Conservation (phyloP, 2,329 filamentous ascomycete species). For the Neoscytalidium dimidiatum region DNA sequence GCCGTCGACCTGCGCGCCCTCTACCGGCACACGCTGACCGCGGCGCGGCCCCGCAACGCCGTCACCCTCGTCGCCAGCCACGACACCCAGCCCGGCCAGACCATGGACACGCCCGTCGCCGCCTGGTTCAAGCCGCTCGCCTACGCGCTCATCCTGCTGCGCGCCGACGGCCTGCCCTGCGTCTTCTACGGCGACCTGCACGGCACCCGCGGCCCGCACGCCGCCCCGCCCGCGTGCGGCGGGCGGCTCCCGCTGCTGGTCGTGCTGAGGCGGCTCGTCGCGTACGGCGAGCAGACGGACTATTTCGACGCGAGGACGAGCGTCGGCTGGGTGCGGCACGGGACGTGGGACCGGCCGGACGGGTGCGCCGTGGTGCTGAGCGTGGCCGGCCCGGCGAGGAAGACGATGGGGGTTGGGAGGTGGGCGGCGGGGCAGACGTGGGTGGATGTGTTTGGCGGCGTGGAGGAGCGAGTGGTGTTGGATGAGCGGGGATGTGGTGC, state of each 20-base stretch:
- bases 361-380: conserved; percentile 53
- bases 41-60: conserved; percentile 55
- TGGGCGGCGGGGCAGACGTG: conserved; percentile 61
- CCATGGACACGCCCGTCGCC: conserved; percentile 63
- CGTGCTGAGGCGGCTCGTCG: conserved; percentile 64
- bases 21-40: conserved; percentile 62
- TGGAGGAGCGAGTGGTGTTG: conserved; percentile 58
- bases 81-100: conserved; percentile 67
- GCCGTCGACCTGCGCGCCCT: conserved; percentile 59
- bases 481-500: conserved; percentile 59
- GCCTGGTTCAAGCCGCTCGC: conserved; percentile 71
- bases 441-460: conserved; percentile 63
- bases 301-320: conserved; percentile 64
- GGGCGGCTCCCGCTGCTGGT: conserved; percentile 61
- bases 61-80: conserved; percentile 73
- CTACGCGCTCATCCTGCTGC: conserved; percentile 70
- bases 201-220: conserved; percentile 58
- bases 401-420: conserved; percentile 64
- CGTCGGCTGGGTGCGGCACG: conserved; percentile 61
- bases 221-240: conserved; percentile 55
- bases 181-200: conserved; percentile 73
- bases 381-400: conserved; percentile 51
- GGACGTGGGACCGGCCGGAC: conserved; percentile 42
- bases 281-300: conserved; percentile 65
- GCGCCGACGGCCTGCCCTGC: conserved; percentile 63